phyloP scores from a whole-genome alignment of 2,329 filamentous ascomycete species.

The Fusarium neocosmosporiellum region DNA sequence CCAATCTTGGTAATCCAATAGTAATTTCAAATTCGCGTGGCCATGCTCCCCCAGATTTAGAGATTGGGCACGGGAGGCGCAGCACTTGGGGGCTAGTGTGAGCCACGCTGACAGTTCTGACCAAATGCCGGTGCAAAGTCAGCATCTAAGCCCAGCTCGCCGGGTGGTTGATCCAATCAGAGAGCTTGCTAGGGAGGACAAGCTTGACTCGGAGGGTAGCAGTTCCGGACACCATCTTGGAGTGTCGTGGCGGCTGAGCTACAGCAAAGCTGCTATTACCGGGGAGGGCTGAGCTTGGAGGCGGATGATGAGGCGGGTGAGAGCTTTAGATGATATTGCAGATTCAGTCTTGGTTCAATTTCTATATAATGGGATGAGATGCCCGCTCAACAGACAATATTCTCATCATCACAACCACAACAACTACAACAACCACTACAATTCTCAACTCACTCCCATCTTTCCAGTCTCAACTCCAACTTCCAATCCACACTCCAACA shows the following conservation, averaged over 20 bases:
- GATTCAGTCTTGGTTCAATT: neutral
- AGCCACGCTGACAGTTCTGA: slow-evolving; percentile 24
- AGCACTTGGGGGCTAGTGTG: slow-evolving; percentile 28
- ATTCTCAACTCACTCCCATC: neutral
- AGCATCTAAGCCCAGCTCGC: slow-evolving; percentile 25
- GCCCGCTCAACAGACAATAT: slow-evolving; percentile 13
- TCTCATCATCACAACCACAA: slow-evolving; percentile 30
- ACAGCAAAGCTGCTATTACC: slow-evolving; percentile 28
- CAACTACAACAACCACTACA: slow-evolving; percentile 10
- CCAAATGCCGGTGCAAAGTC: slow-evolving; percentile 12
- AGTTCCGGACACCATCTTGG: slow-evolving; percentile 10
- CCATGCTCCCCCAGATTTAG: neutral
- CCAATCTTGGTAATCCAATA: slow-evolving; percentile 7
- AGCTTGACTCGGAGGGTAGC: slow-evolving; percentile 6
- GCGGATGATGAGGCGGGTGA: neutral
- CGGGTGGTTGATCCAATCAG: neutral
- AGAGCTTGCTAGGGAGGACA: neutral
- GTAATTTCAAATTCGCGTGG: slow-evolving; percentile 1
- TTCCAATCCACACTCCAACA: neutral
- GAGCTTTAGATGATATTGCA: neutral
- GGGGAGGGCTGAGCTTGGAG: slow-evolving; percentile 9
- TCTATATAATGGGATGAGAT: slow-evolving; percentile 38
- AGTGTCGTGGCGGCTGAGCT: slow-evolving; percentile 19
- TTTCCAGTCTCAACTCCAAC: neutral
- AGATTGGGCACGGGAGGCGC: slow-evolving; percentile 16